Evolutionary conservation across 2,329 filamentous ascomycete genomes (phyloP).

Genomic region (Ceratocystis harringtonii): DNA sequence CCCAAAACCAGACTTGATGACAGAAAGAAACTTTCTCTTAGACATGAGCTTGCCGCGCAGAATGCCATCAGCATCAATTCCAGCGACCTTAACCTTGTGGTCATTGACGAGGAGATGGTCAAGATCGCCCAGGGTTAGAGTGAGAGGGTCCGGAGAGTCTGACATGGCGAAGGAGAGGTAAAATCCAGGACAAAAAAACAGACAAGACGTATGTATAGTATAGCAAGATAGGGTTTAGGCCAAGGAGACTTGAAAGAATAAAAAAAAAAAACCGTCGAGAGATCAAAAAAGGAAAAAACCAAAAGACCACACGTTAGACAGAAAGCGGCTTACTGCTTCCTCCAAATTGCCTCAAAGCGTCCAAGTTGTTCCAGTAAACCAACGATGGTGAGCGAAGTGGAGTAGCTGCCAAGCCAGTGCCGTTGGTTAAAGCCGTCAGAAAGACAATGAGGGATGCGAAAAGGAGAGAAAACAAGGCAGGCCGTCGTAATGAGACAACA

Average conservation of each 20-base stretch:
- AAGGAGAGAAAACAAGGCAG: constrained; percentile 1
- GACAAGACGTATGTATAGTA: neutral
- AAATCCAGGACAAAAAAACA: neutral
- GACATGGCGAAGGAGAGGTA: constrained; percentile 21
- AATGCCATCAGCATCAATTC: constrained; percentile 73
- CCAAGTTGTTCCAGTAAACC: neutral
- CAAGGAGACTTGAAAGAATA: neutral
- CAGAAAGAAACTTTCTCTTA: constrained; percentile 80
- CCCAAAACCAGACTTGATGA: constrained; percentile 68
- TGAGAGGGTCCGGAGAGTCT: constrained; percentile 27
- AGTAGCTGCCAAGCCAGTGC: neutral
- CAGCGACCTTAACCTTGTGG: constrained; percentile 70
- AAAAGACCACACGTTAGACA: neutral
- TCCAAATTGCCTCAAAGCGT: neutral
- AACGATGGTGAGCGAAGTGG: neutral
- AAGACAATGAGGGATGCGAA: too few species aligned
- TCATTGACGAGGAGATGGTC: constrained; percentile 54
- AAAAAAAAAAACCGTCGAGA: neutral
- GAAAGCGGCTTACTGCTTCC: neutral
- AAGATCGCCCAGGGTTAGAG: constrained; percentile 49
- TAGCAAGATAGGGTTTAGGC: neutral
- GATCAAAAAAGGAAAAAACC: neutral
- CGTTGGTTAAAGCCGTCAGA: neutral
- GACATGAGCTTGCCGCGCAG: constrained; percentile 81
- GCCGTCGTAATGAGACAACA: neutral